Evolutionary conservation across 441 rosid species (phyloP), one percentile per base, ranked within the genome.

Genomic region (Raphanus hybrid): DNA sequence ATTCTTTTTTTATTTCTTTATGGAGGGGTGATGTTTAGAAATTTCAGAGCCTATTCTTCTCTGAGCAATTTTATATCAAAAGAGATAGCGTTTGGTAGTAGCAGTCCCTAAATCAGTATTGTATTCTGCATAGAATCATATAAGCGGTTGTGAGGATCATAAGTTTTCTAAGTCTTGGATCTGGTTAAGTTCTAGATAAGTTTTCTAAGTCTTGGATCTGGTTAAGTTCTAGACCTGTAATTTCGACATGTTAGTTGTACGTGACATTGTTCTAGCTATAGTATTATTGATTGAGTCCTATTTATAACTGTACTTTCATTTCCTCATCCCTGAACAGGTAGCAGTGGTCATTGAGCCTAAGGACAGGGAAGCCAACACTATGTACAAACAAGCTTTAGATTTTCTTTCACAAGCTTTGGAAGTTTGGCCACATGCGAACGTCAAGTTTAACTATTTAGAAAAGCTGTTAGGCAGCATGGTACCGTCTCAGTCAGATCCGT

Each of bases 391-490:
- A 78, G 99, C 96, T 69, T 82, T 93, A 70, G 94, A 92, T 75
- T 84, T 92, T 74, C 97, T 96, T 74, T 96, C 99, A 43, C 92
- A 88, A 81, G 99, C 99, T 79, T 80, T 96, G 84, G 98, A 92
- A 80, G 98, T 96, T 79, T 96, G 99, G 99, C 98, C 98, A 71
- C 89, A 82, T 85, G 98, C 94, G 32, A 96, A 96, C 82, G 97
- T 92, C 66, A 93, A 93, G 78, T 92, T 96, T 78, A 96, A 91
- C 87, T 93, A 93, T 84, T 82, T 94, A 54, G 99, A 96, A 79
- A 93, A 94, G 83, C 87, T 96, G 64, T 85, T 93, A 26, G 86
- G 90, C 85, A 91, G 91, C 75, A 86, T 89, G 79, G 96, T 92
- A 81, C 92, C 96, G 74, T 89, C 98, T 69, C 98, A 95, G 82